Conservation (phyloP, 768 basidiomycete genomes). For the Lentinula detonsa region DNA sequence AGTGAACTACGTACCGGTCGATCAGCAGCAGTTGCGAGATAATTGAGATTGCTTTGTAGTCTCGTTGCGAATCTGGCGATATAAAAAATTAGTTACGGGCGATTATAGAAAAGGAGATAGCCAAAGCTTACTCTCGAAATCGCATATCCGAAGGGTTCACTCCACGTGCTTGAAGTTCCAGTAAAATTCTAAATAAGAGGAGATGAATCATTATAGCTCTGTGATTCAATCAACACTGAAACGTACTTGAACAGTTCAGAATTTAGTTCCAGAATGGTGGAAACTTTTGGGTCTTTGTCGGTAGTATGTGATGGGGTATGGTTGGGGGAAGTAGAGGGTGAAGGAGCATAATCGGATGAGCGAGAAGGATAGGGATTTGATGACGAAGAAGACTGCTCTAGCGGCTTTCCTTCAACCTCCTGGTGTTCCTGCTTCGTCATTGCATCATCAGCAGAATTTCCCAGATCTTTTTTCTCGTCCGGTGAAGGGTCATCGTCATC, state of each 20-base stretch:
- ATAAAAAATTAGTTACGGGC: constrained; percentile 8
- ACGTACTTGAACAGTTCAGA: constrained; percentile 62
- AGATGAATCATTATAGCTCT: neutral
- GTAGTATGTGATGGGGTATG: constrained; percentile 15
- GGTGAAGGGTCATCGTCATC: constrained; percentile 41
- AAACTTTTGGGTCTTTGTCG: constrained; percentile 41
- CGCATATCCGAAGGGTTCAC: constrained; percentile 39
- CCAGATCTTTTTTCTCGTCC: constrained; percentile 30
- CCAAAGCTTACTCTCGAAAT: constrained; percentile 49
- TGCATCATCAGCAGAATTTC: constrained; percentile 30
- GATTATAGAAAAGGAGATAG: neutral
- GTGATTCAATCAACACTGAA: neutral
- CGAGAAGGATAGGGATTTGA: constrained; percentile 5
- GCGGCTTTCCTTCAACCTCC: constrained; percentile 12
- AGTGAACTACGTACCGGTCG: constrained; percentile 42
- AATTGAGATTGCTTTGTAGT: constrained; percentile 65
- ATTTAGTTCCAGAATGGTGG: constrained; percentile 61
- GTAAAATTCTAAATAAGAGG: constrained; percentile 41
- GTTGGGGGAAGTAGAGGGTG: constrained; percentile 12
- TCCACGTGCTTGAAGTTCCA: constrained; percentile 53
- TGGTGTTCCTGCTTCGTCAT: constrained; percentile 18
- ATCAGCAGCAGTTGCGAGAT: constrained; percentile 67
- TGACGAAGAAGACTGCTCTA: constrained; percentile 2
- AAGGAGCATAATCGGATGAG: neutral
- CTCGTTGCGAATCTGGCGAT: constrained; percentile 48